Conservation (phyloP, 129 eudicot genomes). For the sunflower (Helianthus annuus) region DNA sequence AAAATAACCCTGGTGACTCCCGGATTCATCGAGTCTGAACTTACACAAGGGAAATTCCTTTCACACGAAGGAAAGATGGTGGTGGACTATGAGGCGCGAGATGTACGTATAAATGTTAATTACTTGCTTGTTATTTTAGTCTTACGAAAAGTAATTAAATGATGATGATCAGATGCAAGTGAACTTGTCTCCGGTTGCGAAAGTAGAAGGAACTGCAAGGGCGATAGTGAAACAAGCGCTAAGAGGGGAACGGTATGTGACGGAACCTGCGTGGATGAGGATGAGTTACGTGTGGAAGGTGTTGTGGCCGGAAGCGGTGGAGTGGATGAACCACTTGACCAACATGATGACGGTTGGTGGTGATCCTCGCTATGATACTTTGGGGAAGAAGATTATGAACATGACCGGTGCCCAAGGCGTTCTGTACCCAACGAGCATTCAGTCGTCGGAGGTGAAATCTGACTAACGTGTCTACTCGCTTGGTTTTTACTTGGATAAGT, state of each 20-base stretch:
- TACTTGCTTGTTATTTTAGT: background rate
- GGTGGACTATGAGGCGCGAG: conserved; percentile 61
- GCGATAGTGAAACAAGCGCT: conserved; percentile 48
- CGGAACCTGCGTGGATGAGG: conserved; percentile 63
- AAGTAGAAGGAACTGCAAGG: conserved; percentile 48
- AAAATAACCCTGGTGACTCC: conserved; percentile 65
- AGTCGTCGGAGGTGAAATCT: conserved; percentile 27
- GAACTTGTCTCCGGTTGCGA: conserved; percentile 31
- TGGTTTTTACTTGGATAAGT: background rate
- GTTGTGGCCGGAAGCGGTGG: conserved; percentile 63
- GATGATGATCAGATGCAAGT: conserved; percentile 32
- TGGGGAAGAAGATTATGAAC: conserved; percentile 39
- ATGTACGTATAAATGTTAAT: conserved; percentile 40
- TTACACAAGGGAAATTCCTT: conserved; percentile 59
- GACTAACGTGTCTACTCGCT: background rate
- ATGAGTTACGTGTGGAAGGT: conserved; percentile 48
- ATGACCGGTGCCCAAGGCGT: conserved; percentile 28
- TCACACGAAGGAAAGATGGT: conserved; percentile 44
- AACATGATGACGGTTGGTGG: conserved; percentile 33
- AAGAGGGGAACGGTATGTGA: conserved; percentile 67
- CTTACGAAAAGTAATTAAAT: background rate
- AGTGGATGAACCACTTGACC: conserved; percentile 44
- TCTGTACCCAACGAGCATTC: conserved; percentile 34
- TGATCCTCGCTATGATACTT: conserved; percentile 24
- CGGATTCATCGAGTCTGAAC: conserved; percentile 60